phyloP scores from a whole-genome alignment of 2,329 filamentous ascomycete species.

The Alternaria incomplexa region DNA sequence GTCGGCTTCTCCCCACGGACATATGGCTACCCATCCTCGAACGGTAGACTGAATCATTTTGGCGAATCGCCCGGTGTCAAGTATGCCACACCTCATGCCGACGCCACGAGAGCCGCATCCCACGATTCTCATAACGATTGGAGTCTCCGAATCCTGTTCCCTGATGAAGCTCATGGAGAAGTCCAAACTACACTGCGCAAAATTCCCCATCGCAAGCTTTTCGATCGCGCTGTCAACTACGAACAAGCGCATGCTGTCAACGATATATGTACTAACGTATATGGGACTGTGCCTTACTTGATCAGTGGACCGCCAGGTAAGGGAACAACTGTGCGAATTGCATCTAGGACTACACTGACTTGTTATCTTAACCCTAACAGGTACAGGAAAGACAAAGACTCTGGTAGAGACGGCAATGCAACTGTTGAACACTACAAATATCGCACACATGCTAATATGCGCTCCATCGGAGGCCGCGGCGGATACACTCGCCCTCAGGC shows the following conservation, averaged over 20 bases:
- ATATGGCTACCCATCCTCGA: not conserved
- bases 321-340: slow-evolving; percentile 51
- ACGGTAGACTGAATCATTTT: not conserved
- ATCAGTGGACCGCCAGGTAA: slow-evolving; percentile 59
- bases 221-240: slow-evolving; percentile 54
- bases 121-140: slow-evolving; percentile 27
- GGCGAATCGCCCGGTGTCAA: not conserved
- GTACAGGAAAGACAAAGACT: slow-evolving; percentile 61
- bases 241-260: slow-evolving; percentile 57
- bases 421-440: slow-evolving; percentile 27
- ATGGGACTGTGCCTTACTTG: slow-evolving; percentile 55
- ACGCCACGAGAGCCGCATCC: not conserved
- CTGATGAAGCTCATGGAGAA: slow-evolving; percentile 44
- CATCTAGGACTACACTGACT: not conserved
- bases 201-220: slow-evolving; percentile 41
- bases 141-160: slow-evolving; percentile 54
- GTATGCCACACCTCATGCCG: not conserved
- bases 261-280: slow-evolving; percentile 49
- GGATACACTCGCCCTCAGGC: slow-evolving; percentile 51
- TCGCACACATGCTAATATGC: slow-evolving; percentile 50
- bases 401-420: slow-evolving; percentile 54
- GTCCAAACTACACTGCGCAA: slow-evolving; percentile 49
- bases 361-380: slow-evolving; percentile 16
- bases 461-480: slow-evolving; percentile 56
- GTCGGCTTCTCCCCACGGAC: not conserved